Evolutionary conservation across 176 grass and related monocot genomes (phyloP).

Genomic region (Oryza rufipogon): DNA sequence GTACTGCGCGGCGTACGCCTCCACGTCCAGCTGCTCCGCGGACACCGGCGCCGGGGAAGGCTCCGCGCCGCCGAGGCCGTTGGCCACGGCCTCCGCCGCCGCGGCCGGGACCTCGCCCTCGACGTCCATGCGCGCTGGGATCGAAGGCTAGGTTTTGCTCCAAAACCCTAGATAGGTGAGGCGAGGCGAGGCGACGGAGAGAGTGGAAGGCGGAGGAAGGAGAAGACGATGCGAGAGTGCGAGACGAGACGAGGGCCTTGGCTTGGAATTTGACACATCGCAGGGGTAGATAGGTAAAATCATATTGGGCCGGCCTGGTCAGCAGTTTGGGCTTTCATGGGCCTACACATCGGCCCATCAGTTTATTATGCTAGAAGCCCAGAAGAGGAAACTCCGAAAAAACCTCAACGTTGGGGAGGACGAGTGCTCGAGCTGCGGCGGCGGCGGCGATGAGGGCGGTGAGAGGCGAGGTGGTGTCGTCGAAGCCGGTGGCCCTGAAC

Average conservation of each 20-base stretch:
- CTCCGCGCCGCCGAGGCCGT: constrained; percentile 53
- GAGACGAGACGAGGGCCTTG: not conserved
- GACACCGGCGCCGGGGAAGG: constrained; percentile 46
- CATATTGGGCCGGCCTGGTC: not conserved
- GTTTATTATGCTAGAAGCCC: not conserved
- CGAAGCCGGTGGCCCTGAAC: not conserved
- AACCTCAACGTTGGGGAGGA: not conserved
- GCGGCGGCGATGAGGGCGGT: constrained; percentile 32
- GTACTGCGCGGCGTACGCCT: constrained; percentile 93
- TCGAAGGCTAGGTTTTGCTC: constrained; percentile 26
- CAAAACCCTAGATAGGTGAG: constrained; percentile 46
- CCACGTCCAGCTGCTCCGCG: constrained; percentile 90
- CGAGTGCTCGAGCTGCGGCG: not conserved
- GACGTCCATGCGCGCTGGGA: constrained; percentile 65
- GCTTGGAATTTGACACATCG: constrained; percentile 6
- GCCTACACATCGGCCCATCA: fast-evolving
- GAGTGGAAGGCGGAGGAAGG: not conserved
- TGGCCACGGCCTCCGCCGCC: constrained; percentile 44
- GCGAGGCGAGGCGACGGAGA: not conserved
- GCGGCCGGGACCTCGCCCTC: constrained; percentile 62
- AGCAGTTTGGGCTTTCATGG: not conserved
- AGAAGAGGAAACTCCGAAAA: not conserved
- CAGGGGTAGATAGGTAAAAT: constrained; percentile 29
- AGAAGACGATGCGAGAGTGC: not conserved
- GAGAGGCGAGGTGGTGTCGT: constrained; percentile 18